Base-by-base conservation (phyloP, 768 basidiomycete species). In the Pisolithus marmoratus region DNA sequence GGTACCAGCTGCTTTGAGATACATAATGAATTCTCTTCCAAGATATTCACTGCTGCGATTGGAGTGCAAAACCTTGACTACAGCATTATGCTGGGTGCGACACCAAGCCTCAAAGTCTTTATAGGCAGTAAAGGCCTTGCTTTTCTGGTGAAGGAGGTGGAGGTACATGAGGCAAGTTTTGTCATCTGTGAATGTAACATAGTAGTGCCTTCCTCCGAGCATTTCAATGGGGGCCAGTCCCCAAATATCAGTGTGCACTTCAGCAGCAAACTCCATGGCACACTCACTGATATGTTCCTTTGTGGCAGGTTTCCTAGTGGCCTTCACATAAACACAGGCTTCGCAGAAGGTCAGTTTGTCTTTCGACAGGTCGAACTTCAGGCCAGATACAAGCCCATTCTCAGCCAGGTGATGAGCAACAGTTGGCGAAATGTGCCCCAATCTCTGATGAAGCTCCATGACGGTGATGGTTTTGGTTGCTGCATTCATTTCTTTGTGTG, bases 341-440 rank as follows among this genome's bases (percentile, higher is more conserved):
- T n/a, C n/a, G n/a, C n/a, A n/a, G n/a, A n/a, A n/a, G n/a, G n/a
- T n/a, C 1, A 56, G 38, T n/a, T 48, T 58, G 4, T 54, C 19
- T 6, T 56, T 45, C 1, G 48, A 17, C 1, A 41, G n/a, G 12
- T 63, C 54, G 23, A 72, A 52, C 15, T 56, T 38, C 3, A 74
- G 37, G 0, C 71, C 70, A 15, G 62, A 62, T 3, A 72, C 58
- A 20, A 65, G 52, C n/a, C 67, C 67, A 11, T 69, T 61, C 12
- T 47, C 12, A 4, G 69, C 54, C 46, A 70, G 56, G 6, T 49
- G 23, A 1, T 53, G 46, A 7, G 65, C 66, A 8, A 56, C 40
- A 1, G 46, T 47, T 6, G 53, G 63, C 15, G 23, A 11, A 14
- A 45, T 45, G 12, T 45, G 44, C 24, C 44, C 44, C 23, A 45